A percentile compares a stretch with the other conserved stretches of the same genome.
Evolutionary conservation across 495 filamentous ascomycete species (phyloP).

Genomic region (Xylaria flabelliformis): DNA sequence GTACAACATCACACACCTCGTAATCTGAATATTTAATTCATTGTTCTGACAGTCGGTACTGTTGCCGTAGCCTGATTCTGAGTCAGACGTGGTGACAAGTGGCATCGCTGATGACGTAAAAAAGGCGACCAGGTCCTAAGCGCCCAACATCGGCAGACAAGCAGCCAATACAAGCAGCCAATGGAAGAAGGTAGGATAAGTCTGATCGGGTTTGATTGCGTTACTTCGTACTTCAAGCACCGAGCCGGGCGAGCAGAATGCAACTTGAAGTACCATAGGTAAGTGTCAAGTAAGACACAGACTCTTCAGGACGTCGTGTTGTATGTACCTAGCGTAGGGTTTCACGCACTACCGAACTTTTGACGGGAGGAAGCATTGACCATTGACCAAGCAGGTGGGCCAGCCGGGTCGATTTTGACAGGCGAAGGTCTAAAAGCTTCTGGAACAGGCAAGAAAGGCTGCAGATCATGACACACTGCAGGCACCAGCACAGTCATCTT

Average conservation of each 20-base stretch:
- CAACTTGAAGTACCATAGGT: too few relatives aligned
- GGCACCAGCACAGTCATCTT: constrained; percentile 25
- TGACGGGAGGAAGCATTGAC: constrained; percentile 18
- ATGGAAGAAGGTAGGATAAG: background rate
- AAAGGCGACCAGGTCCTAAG: background rate
- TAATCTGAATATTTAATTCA: background rate
- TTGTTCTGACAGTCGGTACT: background rate
- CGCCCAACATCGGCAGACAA: background rate
- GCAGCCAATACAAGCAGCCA: background rate
- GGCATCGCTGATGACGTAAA: constrained; percentile 12
- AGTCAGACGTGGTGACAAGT: constrained; percentile 21
- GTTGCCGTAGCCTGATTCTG: constrained; percentile 4
- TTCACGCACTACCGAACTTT: background rate
- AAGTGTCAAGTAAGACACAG: background rate
- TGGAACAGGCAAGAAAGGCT: constrained; percentile 20
- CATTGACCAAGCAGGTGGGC: constrained; percentile 24
- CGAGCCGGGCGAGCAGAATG: too few relatives aligned
- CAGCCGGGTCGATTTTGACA: constrained; percentile 11
- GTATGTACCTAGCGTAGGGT: background rate
- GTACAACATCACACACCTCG: background rate
- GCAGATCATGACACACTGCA: constrained; percentile 20
- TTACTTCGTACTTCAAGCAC: background rate
- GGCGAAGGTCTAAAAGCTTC: constrained; percentile 17
- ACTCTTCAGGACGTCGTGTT: background rate
- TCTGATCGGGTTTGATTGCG: background rate